Base-by-base conservation (phyloP, 2,329 filamentous ascomycete species). In the Beauveria bassiana region DNA sequence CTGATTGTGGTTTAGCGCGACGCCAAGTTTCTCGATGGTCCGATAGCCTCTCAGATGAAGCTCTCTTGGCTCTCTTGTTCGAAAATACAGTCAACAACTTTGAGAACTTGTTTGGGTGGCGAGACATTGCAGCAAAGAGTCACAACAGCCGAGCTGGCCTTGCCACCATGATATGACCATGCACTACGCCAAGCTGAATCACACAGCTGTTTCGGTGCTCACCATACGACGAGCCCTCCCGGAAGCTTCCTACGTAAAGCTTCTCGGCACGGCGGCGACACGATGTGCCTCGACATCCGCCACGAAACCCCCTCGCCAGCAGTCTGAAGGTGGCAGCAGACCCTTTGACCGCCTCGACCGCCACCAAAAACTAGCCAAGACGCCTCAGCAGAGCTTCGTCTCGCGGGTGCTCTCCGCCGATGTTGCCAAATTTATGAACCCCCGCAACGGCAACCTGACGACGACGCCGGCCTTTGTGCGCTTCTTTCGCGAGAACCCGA, bases 401-500 rank as follows among this genome's bases (percentile, higher is more conserved):
- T 7, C 59, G 28, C 59, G 59, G 28, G 31, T 47, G 7, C 50
- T 62, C 50, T 28, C 56, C 22, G 6, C 24, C 43, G 61, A 62
- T n/a, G 43, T 54, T 2, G 50, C 31, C 42, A 56, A 50, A n/a
- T 62, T 62, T 28, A 26, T 59, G n/a, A n/a, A 31, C 49, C 22
- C 3, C 47, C 45, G n/a, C 3, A 31, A 42, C 50, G 56, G 61
- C 18, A 45, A 34, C 22, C 57, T 63, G 28, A n/a, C n/a, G 4
- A 63, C 62, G 28, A 56, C 62, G 38, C 51, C 64, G 9, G 71
- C 69, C 54, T 68, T 68, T 24, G 47, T 26, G 50, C 31, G 38
- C 51, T 61, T 63, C 45, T 47, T 63, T 20, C 50, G 51, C 26
- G 28, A 18, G 24, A 47, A 63, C 40, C 54, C 61, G 20, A 52